These are phyloP conservation scores for Falciphora oryzae DNA, from an alignment of 2,329 filamentous ascomycete species.

Conservation along the genomic window DNA sequence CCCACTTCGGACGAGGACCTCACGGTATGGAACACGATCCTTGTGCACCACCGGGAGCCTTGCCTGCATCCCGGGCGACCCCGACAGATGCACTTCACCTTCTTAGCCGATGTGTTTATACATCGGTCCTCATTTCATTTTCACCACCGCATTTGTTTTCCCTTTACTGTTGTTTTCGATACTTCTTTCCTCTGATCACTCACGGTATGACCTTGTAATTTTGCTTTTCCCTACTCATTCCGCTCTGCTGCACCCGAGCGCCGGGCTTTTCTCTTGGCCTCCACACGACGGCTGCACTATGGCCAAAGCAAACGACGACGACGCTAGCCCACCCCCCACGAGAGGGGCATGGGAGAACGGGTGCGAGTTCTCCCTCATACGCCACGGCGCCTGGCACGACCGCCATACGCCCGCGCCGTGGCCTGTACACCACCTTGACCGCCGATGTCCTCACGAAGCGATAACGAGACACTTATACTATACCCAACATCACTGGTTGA, in stretches of 20 bases:
- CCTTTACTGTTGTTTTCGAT: no score
- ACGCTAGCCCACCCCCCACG: neutral
- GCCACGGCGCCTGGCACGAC: slow-evolving; percentile 3
- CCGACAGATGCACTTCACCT: no score
- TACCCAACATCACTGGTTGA: slow-evolving; percentile 10
- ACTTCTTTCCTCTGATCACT: neutral
- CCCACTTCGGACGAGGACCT: neutral
- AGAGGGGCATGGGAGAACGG: neutral
- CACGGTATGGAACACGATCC: neutral
- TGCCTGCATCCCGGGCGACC: neutral
- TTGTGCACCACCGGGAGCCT: no score
- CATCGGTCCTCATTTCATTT: neutral
- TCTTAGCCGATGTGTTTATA: neutral
- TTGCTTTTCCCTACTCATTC: neutral
- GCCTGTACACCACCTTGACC: slow-evolving; percentile 10
- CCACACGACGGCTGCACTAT: neutral
- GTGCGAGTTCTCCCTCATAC: neutral
- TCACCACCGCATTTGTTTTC: neutral
- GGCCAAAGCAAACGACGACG: neutral
- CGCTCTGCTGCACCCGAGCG: neutral
- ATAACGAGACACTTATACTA: slow-evolving; percentile 10
- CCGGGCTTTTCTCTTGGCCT: neutral
- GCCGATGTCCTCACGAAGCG: slow-evolving; percentile 9
- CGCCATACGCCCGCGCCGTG: slow-evolving; percentile 6
- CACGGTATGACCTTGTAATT: neutral